phyloP scores from a whole-genome alignment of 2,329 filamentous ascomycete species.

The Aspergillus vadensis region DNA sequence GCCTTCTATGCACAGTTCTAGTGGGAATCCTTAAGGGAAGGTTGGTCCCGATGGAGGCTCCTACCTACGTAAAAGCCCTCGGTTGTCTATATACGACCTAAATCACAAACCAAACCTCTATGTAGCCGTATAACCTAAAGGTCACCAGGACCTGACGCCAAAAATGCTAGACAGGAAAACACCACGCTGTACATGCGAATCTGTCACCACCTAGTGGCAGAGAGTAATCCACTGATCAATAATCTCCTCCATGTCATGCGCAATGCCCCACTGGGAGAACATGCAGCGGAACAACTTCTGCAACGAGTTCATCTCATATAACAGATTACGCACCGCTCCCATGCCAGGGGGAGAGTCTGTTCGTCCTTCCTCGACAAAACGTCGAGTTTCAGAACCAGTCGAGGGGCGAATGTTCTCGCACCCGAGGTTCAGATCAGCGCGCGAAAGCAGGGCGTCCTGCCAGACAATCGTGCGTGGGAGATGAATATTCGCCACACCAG shows the following conservation, averaged over 20 bases:
- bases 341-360: constrained; percentile 23
- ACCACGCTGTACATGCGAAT: neutral
- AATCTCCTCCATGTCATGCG: constrained; percentile 49
- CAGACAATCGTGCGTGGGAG: constrained; percentile 46
- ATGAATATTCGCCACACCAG: constrained; percentile 40
- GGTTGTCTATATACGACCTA: neutral
- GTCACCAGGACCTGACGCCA: neutral
- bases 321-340: constrained; percentile 40
- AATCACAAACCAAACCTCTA: neutral
- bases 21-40: too few species aligned
- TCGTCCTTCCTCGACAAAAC: constrained; percentile 39
- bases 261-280: constrained; percentile 49
- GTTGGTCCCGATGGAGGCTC: too few species aligned
- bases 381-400: constrained; percentile 39
- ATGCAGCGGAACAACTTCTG: constrained; percentile 51
- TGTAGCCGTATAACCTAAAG: constrained; percentile 14
- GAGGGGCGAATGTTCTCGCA: constrained; percentile 26
- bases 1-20: too few species aligned
- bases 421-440: constrained; percentile 31
- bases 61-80: neutral
- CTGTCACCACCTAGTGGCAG: constrained; percentile 36
- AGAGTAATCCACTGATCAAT: constrained; percentile 48
- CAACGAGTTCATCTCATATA: constrained; percentile 53
- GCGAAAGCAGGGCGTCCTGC: constrained; percentile 42
- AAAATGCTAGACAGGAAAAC: neutral